Conservation (phyloP, 371 early-diverging fungal species). For the Apophysomyces ossiformis region DNA sequence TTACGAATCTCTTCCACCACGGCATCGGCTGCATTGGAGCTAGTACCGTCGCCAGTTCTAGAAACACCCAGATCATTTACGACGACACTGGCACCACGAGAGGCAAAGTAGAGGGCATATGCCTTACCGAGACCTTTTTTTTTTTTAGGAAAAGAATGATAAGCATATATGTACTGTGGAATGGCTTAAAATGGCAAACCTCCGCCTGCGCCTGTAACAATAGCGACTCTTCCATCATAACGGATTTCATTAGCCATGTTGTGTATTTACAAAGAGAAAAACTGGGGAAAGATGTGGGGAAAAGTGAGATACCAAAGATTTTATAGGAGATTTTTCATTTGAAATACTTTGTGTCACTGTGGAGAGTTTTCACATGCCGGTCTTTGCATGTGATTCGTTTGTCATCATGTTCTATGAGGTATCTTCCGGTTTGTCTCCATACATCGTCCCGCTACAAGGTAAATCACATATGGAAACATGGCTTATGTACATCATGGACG, state of each 20-base stretch:
- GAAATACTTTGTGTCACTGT: conserved; percentile 4
- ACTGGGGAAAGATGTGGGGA: conserved; percentile 15
- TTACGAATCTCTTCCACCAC: conserved; percentile 94
- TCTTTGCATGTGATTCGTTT: conserved; percentile 1
- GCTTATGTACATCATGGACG: too few species aligned
- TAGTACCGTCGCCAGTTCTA: conserved; percentile 79
- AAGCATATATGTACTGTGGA: background rate
- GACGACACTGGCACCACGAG: conserved; percentile 88
- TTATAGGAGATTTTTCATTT: conserved; percentile 6
- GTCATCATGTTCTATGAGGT: background rate
- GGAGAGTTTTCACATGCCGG: conserved; percentile 4
- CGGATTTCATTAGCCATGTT: conserved; percentile 57
- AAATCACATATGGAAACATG: too few species aligned
- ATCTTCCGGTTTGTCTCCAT: too few species aligned
- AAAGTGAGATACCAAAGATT: background rate
- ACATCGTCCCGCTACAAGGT: too few species aligned
- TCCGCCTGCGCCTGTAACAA: conserved; percentile 98
- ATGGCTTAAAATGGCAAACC: conserved; percentile 52
- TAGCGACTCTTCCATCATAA: conserved; percentile 91
- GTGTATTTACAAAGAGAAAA: conserved; percentile 6
- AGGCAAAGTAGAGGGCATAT: conserved; percentile 91
- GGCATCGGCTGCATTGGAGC: conserved; percentile 86
- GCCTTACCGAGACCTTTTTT: conserved; percentile 80
- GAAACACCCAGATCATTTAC: conserved; percentile 94
- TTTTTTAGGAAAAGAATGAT: background rate